These are phyloP conservation scores for Trypanosoma brucei DNA, from an alignment of 208 protist species.

Conservation along the genomic window DNA sequence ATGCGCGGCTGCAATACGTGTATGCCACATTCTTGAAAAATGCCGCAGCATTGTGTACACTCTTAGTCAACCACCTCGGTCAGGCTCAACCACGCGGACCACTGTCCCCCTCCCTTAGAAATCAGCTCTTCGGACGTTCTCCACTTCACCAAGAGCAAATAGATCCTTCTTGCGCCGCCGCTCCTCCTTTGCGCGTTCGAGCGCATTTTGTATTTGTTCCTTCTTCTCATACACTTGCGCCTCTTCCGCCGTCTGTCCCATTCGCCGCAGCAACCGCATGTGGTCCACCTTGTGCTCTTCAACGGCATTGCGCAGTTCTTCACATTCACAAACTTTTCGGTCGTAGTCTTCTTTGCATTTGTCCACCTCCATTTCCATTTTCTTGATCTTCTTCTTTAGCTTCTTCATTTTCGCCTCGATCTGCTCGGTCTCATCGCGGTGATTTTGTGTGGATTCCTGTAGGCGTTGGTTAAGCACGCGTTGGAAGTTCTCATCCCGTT, in stretches of 20 bases:
- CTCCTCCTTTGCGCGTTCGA: slow-evolving; percentile 74
- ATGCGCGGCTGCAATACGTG: too few relatives aligned
- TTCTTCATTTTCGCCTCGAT: slow-evolving; percentile 51
- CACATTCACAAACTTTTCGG: slow-evolving; percentile 81
- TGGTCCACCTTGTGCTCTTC: slow-evolving; percentile 77
- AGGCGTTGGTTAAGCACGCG: slow-evolving; percentile 73
- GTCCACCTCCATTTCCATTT: slow-evolving; percentile 49
- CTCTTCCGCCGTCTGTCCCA: slow-evolving; percentile 44
- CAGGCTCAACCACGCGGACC: not conserved
- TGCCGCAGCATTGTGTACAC: too few relatives aligned
- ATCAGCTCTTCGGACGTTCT: slow-evolving; percentile 29
- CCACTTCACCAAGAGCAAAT: slow-evolving; percentile 72
- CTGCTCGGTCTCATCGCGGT: slow-evolving; percentile 35
- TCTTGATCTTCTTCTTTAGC: slow-evolving; percentile 80
- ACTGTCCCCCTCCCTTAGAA: slow-evolving; percentile 4
- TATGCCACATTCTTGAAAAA: too few relatives aligned
- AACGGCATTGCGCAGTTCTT: slow-evolving; percentile 64
- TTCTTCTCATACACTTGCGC: slow-evolving; percentile 63
- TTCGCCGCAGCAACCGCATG: slow-evolving; percentile 50
- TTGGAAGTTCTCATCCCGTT: slow-evolving; percentile 76
- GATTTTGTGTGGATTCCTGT: slow-evolving; percentile 52
- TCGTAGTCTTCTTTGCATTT: slow-evolving; percentile 63
- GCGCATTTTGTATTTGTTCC: slow-evolving; percentile 64
- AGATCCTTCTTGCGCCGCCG: slow-evolving; percentile 58
- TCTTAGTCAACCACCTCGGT: too few relatives aligned